Evolutionary conservation across 331 rosid species (phyloP).

Genomic region (Rhamnella rubrinervis): DNA sequence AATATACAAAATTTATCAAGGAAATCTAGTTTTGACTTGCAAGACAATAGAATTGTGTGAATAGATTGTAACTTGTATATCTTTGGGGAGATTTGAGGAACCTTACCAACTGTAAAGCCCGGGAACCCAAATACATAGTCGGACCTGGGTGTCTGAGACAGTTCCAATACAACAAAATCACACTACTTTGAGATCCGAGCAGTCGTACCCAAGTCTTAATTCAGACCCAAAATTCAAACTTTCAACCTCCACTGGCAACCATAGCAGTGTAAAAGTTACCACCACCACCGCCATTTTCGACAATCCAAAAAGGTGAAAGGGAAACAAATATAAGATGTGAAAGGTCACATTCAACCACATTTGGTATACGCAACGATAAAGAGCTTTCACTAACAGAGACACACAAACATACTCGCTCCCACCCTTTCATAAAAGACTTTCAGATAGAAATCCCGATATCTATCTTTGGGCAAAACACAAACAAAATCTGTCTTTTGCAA

Average conservation of each 20-base stretch:
- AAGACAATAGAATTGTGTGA: no score
- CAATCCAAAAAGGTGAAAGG: conserved; percentile 24
- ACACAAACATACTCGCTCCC: conserved; percentile 7
- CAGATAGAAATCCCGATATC: conserved; percentile 21
- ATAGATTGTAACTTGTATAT: no score
- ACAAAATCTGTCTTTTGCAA: conserved; percentile 30
- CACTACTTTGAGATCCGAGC: conserved; percentile 42
- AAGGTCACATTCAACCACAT: conserved; percentile 44
- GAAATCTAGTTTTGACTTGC: no score
- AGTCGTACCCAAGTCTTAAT: conserved; percentile 9
- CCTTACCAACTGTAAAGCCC: conserved; percentile 13
- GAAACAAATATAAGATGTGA: conserved; percentile 22
- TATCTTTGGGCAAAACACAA: not conserved
- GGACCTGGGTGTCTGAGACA: conserved; percentile 29
- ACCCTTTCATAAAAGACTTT: conserved; percentile 4
- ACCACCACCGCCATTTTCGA: conserved; percentile 41
- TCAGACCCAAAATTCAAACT: not conserved
- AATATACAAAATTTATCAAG: no score
- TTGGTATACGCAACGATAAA: conserved; percentile 25
- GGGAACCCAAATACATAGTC: conserved; percentile 27
- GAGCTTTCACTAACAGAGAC: conserved; percentile 26
- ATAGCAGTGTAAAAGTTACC: conserved; percentile 26
- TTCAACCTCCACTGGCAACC: conserved; percentile 5
- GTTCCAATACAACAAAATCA: conserved; percentile 26
- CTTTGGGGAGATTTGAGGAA: not conserved